Evolutionary conservation across 768 basidiomycete species (phyloP), one percentile per base, ranked within the genome.

Genomic region (Tylopilus felleus): DNA sequence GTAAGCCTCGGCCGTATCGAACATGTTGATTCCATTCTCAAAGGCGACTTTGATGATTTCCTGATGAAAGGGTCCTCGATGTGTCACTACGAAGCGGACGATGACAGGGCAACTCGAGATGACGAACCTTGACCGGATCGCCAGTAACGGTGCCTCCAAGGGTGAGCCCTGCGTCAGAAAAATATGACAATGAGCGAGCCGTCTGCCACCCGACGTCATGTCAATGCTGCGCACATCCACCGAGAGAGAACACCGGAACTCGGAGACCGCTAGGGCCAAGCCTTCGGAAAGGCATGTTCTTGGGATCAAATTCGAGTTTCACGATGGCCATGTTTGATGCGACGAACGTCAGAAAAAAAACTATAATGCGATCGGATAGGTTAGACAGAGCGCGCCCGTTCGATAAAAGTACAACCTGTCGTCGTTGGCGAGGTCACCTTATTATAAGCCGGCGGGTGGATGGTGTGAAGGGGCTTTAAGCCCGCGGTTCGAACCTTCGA

Each of bases 21-120:
- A 55, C 52, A 55, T 55, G 44, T 55, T 55, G 52, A 54, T 55
- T 5, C 52, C 54, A 23, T 55, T 55, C 25, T 55, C 53, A 27
- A 46, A 46, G 19, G 55, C 52, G 13, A 55, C 52, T 28, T 33
- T 40, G 52, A 55, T 28, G 17, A 55, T 55, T 8, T 55, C 55
- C 55, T 55, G 36, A 6, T 31, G 9, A 3, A 52, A 21, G 10
- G 29, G 8, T 2, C n/a, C 8, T 33, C 19, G 5, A n/a, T 1
- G 28, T 22, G 14, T 54, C 33, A 29, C 9, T 2, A 17, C 22
- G 16, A 38, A 35, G 16, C n/a, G 16, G 4, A 23, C 27, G 1
- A 52, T 10, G 23, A 21, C 23, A 22, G 25, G 12, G 10, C 3
- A 19, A 35, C 19, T 22, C 23, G 29, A 44, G 51, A 23, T 3